A percentile compares a stretch with the other conserved stretches of the same genome.
Conservation (phyloP, 805 yeast species). For the Wickerhamiella spandovensis region DNA sequence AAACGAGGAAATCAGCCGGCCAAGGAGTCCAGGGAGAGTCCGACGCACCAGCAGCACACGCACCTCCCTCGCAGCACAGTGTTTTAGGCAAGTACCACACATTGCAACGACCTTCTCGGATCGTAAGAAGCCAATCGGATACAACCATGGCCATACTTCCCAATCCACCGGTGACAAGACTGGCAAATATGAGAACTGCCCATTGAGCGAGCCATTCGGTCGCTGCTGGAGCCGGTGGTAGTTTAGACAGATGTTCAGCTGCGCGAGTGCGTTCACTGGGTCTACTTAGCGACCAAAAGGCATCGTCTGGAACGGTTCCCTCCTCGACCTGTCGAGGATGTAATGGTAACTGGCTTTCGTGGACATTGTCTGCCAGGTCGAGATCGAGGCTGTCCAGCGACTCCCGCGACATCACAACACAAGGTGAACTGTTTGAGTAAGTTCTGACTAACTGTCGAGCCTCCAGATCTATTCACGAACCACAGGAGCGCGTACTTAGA, state of each 20-base stretch:
- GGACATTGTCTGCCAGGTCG: not conserved
- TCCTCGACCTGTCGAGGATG: not conserved
- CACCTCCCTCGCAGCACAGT: slow-evolving; percentile 48
- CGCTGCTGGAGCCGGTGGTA: not conserved
- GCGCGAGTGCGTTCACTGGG: slow-evolving; percentile 2
- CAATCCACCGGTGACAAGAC: slow-evolving; percentile 58
- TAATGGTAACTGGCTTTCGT: not conserved
- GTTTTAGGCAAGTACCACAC: slow-evolving; percentile 53
- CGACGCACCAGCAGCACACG: slow-evolving; percentile 30
- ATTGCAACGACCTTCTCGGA: slow-evolving; percentile 64
- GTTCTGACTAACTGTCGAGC: no score
- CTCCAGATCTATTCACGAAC: no score
- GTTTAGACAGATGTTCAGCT: not conserved
- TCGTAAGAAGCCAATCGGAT: slow-evolving; percentile 67
- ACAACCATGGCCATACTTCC: slow-evolving; percentile 69
- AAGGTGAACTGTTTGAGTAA: no score
- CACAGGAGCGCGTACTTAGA: no score
- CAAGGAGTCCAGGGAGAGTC: slow-evolving; percentile 22
- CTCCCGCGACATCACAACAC: not conserved
- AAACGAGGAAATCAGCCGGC: slow-evolving; percentile 26
- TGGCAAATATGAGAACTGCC: slow-evolving; percentile 57
- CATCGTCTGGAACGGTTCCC: not conserved
- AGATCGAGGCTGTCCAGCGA: not conserved
- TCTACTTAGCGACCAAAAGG: not conserved
- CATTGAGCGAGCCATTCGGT: slow-evolving; percentile 29